Base-by-base conservation (phyloP, 345 rosid species). In the Populus euphratica region DNA sequence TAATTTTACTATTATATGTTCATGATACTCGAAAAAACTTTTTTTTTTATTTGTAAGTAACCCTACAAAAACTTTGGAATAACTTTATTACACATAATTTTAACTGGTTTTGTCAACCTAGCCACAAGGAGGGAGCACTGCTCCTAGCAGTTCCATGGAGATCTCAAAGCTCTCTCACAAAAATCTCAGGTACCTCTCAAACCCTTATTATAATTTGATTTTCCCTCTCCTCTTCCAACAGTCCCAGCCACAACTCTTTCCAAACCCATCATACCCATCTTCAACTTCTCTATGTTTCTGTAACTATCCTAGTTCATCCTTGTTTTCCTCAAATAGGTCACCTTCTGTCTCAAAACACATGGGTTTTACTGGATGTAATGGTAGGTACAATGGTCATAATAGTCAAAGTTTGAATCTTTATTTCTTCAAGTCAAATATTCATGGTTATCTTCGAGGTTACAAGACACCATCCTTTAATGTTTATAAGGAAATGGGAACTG, bases 101-200 rank as follows among this genome's bases (percentile, higher is more conserved):
- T 43, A 43, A 11, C 4, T 43, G 47, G 47, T 11, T 11, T 11
- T 10, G 14, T 43, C 12, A 43, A 0, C 47, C 47, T 43, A 41
- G 12, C 44, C 13, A 41, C 20, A 4, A 14, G 12, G 18, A 47
- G 52, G 18, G 52, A 47, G 52, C 12, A 14, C 52, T 16, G 52
- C 47, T 43, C 47, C 47, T 43, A 2, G 47, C 14, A 43, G 47
- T 43, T 43, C 52, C 29, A 41, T 73, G 69, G 64, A 41, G 62
- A 39, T 27, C 38, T 62, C 47, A 25, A 62, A 38, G 1, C 36
- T 41, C 29, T 12, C 38, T 0, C 23, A 63, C 38, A 20, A 23
- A 25, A 73, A 39, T 62, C 14, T 73, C 68, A 73, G 76, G 69
- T 56, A 56, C 67, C 47, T 73, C 12, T 56, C 76, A 73, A 56